Conservation (phyloP, 805 yeast species). For the Cyberlindnera sargentensis region DNA sequence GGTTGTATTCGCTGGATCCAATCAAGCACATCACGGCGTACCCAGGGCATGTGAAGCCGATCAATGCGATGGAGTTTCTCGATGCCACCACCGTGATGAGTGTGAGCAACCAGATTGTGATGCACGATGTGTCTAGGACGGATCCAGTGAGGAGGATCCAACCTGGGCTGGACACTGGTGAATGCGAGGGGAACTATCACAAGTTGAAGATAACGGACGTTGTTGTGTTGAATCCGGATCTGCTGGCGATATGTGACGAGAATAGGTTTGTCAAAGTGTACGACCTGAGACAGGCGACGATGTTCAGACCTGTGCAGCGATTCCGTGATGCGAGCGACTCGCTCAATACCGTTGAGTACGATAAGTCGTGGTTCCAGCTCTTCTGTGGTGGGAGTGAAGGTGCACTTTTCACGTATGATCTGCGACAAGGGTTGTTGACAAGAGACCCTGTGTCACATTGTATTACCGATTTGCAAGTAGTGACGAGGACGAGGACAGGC, state of each 20-base stretch:
- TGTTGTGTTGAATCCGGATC: conserved; percentile 7
- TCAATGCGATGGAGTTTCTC: conserved; percentile 6
- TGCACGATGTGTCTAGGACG: conserved; percentile 9
- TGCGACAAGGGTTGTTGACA: conserved; percentile 11
- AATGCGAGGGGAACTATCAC: neutral
- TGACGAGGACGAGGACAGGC: neutral
- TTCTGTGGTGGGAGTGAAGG: conserved; percentile 21
- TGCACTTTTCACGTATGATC: conserved; percentile 15
- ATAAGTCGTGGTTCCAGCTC: neutral
- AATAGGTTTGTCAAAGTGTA: conserved; percentile 6
- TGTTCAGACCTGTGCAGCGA: conserved; percentile 28
- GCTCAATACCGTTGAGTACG: conserved; percentile 11
- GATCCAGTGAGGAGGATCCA: conserved; percentile 7
- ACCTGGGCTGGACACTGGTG: conserved; percentile 1
- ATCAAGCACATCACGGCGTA: conserved; percentile 3
- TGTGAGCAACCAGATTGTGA: conserved; percentile 11
- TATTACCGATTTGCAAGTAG: conserved; percentile 4
- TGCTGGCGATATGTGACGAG: conserved; percentile 17
- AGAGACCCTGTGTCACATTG: conserved; percentile 7
- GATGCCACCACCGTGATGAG: conserved; percentile 7
- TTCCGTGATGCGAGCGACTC: conserved; percentile 27
- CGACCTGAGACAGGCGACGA: conserved; percentile 10
- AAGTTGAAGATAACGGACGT: conserved; percentile 12
- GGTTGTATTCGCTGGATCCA: conserved; percentile 3
- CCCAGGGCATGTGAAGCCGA: conserved; percentile 6